phyloP scores from a whole-genome alignment of 306 rosid species.

The Quercus glauca region DNA sequence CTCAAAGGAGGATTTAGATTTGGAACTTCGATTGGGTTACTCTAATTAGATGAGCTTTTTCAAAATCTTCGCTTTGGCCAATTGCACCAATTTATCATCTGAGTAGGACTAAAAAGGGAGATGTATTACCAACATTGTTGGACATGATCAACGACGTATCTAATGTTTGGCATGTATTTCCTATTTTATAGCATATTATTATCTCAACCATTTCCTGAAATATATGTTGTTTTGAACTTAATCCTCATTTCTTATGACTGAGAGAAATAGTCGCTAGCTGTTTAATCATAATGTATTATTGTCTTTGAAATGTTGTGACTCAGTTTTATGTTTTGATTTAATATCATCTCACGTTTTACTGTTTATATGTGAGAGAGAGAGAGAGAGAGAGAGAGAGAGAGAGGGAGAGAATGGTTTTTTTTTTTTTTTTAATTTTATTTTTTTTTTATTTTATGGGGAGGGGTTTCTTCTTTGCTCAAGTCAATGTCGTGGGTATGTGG shows the following conservation, averaged over 20 bases:
- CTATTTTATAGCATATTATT: neutral
- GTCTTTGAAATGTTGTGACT: slow-evolving; percentile 3
- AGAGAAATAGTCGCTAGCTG: slow-evolving; percentile 8
- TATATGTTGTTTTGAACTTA: neutral
- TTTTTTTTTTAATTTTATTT: neutral
- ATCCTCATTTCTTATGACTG: neutral
- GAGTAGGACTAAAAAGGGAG: neutral
- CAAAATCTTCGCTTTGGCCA: neutral
- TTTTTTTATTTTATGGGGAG: neutral
- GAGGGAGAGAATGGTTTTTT: neutral
- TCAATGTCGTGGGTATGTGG: slow-evolving; percentile 12
- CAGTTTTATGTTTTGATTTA: slow-evolving; percentile 11
- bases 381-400: neutral
- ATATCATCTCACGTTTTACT: neutral
- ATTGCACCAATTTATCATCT: neutral
- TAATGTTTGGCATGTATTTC: neutral
- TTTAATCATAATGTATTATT: slow-evolving; percentile 2
- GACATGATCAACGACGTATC: neutral
- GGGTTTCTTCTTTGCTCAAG: neutral
- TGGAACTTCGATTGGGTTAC: slow-evolving; percentile 90
- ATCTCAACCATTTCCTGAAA: neutral
- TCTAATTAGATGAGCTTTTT: slow-evolving; percentile 14
- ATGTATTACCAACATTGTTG: neutral
- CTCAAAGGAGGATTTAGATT: slow-evolving; percentile 64
- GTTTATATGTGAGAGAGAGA: neutral